These are phyloP conservation scores for Conticribra weissflogii DNA, from an alignment of 108 stramenopile genomes.

Conservation along the genomic window DNA sequence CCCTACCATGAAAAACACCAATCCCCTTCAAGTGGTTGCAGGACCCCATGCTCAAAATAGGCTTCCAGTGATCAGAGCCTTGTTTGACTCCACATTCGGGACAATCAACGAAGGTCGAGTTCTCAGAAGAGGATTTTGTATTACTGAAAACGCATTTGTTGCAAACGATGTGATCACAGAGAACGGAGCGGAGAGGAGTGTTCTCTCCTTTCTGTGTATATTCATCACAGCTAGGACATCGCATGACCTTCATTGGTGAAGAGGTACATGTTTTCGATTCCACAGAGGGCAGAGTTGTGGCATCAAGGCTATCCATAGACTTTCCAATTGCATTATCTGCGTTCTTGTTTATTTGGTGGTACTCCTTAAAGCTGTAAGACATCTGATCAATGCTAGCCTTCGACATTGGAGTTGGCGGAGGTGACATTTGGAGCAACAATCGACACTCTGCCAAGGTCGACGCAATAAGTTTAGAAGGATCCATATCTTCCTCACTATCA, in stretches of 20 bases:
- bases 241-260: constrained; percentile 10
- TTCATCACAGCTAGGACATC: constrained; percentile 21
- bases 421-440: constrained; percentile 35
- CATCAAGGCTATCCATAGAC: not conserved
- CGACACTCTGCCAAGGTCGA: constrained; percentile 47
- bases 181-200: constrained; percentile 32
- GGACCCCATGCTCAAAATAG: constrained; percentile 24
- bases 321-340: not conserved
- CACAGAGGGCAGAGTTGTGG: constrained; percentile 3
- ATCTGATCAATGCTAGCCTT: not conserved
- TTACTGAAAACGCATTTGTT: constrained; percentile 8
- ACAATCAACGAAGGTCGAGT: not conserved
- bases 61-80: constrained; percentile 16
- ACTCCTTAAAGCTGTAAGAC: no score
- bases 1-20: constrained; percentile 5
- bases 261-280: constrained; percentile 2
- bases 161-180: constrained; percentile 37
- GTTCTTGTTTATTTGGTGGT: not conserved
- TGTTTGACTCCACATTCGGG: constrained; percentile 22
- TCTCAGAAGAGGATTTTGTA: not conserved
- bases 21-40: constrained; percentile 22
- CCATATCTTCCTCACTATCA: constrained; percentile 2
- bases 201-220: constrained; percentile 15
- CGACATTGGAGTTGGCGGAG: constrained; percentile 28
- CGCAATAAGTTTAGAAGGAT: constrained; percentile 27